These are phyloP conservation scores for Dissophora ornata DNA, from an alignment of 192 early-diverging fungal genomes.

Conservation along the genomic window DNA sequence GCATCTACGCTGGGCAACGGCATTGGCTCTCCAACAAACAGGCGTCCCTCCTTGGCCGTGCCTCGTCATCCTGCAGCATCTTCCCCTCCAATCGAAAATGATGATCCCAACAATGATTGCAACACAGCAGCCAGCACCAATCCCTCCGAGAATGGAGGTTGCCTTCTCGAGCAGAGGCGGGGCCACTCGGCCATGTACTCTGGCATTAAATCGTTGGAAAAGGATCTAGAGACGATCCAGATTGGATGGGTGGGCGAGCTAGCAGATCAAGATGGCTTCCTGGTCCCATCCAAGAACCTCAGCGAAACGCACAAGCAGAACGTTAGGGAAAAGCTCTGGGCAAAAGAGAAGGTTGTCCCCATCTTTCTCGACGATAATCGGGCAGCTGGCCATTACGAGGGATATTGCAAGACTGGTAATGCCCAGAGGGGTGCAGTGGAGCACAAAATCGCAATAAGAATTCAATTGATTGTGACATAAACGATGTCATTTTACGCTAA, in stretches of 20 bases:
- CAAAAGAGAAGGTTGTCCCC: slow-evolving; percentile 72
- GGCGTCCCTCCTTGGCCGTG: slow-evolving; percentile 32
- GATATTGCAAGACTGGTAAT: slow-evolving; percentile 93
- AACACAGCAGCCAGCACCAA: neutral
- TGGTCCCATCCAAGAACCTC: slow-evolving; percentile 64
- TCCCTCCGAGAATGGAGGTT: slow-evolving; percentile 33
- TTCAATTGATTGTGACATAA: neutral
- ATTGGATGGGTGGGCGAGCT: slow-evolving; percentile 81
- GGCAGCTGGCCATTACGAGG: slow-evolving; percentile 91
- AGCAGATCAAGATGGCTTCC: slow-evolving; percentile 66
- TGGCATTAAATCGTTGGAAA: slow-evolving; percentile 76
- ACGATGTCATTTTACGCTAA: slow-evolving; percentile 27
- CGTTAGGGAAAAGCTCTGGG: slow-evolving; percentile 65
- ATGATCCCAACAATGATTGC: neutral
- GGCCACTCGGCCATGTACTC: slow-evolving; percentile 94
- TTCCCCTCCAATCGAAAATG: slow-evolving; percentile 9
- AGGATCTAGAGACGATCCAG: slow-evolving; percentile 70
- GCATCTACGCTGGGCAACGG: too few relatives aligned
- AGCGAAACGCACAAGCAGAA: slow-evolving; percentile 62
- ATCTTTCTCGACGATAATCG: slow-evolving; percentile 81
- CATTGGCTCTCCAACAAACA: slow-evolving; percentile 23
- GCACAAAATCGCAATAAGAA: neutral
- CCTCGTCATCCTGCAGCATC: slow-evolving; percentile 34
- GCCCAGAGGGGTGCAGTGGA: neutral
- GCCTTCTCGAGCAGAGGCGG: slow-evolving; percentile 66